Evolutionary conservation across 148 eudicot species (phyloP).

Genomic region (Heliamphora exappendiculata): DNA sequence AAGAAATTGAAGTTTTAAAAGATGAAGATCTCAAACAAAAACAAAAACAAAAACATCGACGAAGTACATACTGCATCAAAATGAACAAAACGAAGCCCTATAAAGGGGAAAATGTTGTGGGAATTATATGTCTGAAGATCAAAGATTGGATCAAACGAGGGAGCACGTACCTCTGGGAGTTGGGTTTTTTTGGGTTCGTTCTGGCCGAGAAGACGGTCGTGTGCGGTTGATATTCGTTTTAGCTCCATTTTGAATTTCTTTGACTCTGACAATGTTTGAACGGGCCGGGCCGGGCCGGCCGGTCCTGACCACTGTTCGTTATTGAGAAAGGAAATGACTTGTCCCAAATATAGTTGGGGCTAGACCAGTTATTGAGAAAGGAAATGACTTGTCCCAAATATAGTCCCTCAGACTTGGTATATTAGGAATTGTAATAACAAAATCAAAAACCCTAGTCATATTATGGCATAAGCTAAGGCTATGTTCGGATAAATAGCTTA

Average conservation of each 20-base stretch:
- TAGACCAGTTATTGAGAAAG: no score
- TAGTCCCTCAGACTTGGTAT: no score
- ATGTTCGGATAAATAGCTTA: no score
- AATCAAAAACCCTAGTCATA: no score
- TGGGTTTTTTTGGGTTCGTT: background rate
- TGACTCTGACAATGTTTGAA: no score
- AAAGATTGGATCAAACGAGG: background rate
- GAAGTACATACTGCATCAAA: background rate
- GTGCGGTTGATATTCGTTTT: background rate
- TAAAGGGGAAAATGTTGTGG: background rate
- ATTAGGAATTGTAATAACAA: no score
- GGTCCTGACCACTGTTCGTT: no score
- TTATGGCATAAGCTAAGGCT: no score
- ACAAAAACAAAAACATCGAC: background rate
- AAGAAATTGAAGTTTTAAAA: background rate
- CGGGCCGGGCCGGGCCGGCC: no score
- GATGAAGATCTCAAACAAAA: background rate
- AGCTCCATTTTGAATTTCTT: background rate
- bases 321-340: no score
- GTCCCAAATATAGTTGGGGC: no score
- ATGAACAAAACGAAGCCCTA: background rate
- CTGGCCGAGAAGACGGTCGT: background rate
- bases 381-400: no score
- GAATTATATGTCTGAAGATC: background rate
- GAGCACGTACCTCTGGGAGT: background rate